These are phyloP conservation scores for Penicillium aurantiogriseum DNA, from an alignment of 2,329 filamentous ascomycete genomes.

Conservation along the genomic window DNA sequence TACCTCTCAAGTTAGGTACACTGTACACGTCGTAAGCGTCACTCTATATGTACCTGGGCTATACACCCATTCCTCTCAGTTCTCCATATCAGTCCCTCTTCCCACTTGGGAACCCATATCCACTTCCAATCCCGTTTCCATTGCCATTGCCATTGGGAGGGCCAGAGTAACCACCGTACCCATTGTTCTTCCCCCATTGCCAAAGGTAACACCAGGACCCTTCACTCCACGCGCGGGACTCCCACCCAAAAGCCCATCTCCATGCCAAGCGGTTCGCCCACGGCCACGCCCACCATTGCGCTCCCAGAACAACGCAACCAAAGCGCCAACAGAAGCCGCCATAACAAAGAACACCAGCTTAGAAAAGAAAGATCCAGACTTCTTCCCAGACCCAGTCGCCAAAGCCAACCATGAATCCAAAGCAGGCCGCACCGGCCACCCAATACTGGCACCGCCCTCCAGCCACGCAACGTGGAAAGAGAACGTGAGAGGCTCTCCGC, in stretches of 20 bases:
- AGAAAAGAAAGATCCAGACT: constrained; percentile 27
- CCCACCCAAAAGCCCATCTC: constrained; percentile 49
- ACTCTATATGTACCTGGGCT: constrained; percentile 5
- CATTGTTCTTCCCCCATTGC: constrained; percentile 54
- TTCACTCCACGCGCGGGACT: constrained; percentile 42
- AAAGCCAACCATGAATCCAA: constrained; percentile 18
- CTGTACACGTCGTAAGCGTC: constrained; percentile 11
- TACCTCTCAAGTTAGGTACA: constrained; percentile 3
- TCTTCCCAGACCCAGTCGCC: constrained; percentile 8
- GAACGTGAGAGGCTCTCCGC: constrained; percentile 80
- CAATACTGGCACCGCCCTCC: constrained; percentile 40
- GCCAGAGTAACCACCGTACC: constrained; percentile 57
- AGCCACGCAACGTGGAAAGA: constrained; percentile 78
- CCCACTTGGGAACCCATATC: constrained; percentile 40
- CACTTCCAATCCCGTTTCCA: constrained; percentile 21
- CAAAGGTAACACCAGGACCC: constrained; percentile 54
- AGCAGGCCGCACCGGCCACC: constrained; percentile 29
- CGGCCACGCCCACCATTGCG: constrained; percentile 26
- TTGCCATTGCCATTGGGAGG: constrained; percentile 31
- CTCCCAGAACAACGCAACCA: constrained; percentile 41
- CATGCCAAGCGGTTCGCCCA: constrained; percentile 35
- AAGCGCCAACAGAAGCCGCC: constrained; percentile 37
- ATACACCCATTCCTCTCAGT: constrained; percentile 4
- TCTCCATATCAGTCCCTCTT: constrained; percentile 41
- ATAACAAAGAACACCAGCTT: constrained; percentile 36